Percentiles rank a stretch among this genome's conserved stretches.
Conservation (phyloP, 2,329 filamentous ascomycete species). For the Corniculantispora saksenae region DNA sequence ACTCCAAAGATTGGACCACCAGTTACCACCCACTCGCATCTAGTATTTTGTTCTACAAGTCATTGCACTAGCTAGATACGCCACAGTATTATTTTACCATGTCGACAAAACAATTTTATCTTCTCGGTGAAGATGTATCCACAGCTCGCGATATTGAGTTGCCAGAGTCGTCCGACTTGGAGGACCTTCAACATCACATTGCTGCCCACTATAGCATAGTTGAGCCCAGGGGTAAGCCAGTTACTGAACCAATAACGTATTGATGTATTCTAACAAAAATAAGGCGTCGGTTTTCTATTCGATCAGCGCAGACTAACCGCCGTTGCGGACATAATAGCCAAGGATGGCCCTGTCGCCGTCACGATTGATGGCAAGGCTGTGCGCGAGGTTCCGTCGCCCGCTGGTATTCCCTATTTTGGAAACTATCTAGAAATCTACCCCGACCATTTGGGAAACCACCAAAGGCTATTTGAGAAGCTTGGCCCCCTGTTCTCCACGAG, state of each 20-base stretch:
- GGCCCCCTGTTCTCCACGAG: slow-evolving; percentile 53
- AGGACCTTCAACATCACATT: slow-evolving; percentile 40
- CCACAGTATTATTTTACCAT: slow-evolving; percentile 27
- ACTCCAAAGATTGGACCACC: background rate
- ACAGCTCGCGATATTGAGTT: slow-evolving; percentile 40
- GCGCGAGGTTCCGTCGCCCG: slow-evolving; percentile 52
- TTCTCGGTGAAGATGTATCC: slow-evolving; percentile 42
- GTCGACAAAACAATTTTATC: slow-evolving; percentile 42
- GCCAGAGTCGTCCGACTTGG: slow-evolving; percentile 34
- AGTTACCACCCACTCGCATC: background rate
- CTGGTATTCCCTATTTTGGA: slow-evolving; percentile 50
- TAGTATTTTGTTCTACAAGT: background rate
- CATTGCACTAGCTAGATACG: background rate
- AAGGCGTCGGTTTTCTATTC: slow-evolving; percentile 40
- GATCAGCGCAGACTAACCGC: slow-evolving; percentile 32
- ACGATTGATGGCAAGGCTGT: slow-evolving; percentile 51
- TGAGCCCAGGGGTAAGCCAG: slow-evolving; percentile 38
- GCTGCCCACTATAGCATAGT: slow-evolving; percentile 47
- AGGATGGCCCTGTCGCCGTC: slow-evolving; percentile 39
- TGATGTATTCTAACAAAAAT: background rate
- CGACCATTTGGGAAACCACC: slow-evolving; percentile 58
- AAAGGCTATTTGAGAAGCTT: slow-evolving; percentile 54
- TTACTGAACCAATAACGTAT: background rate
- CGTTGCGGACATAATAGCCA: slow-evolving; percentile 37
- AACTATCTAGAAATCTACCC: slow-evolving; percentile 58